Evolutionary conservation across 805 yeast genomes (phyloP), one percentile per base, ranked within the genome.

Genomic region (Tetrapisispora fleetii): DNA sequence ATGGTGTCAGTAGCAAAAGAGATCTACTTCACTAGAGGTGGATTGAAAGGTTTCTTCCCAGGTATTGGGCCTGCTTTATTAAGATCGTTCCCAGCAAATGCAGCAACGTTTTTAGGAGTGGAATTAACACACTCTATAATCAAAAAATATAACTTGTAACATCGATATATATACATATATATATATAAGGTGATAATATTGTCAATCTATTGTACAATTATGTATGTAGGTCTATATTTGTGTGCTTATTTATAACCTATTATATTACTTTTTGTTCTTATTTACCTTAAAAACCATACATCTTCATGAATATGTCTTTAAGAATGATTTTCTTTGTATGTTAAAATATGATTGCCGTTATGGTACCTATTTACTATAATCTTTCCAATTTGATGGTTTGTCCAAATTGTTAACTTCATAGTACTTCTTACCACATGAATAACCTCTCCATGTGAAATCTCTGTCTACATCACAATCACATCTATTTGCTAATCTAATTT

Each of bases 31-130:
- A 52, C 51, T 7, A 78, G 78, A 53, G 91, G 90, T 21, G 97
- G 97, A 24, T 55, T 88, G 54, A 84, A 81, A 63, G 96, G 95
- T 0, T 91, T 91, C 70, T 91, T 90, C 86, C 98, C 98, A 2
- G 99, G 99, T 49, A 75, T 91, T 22, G 97, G 96, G 0, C 97
- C 99, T 6, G 98, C 98, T 2, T 71, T 91, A 60, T 79, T 88
- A 24, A 78, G 99, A 67, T 83, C 95, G 38, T 91, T 93, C 83
- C 98, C 98, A 3, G 98, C 98, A 21, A 91, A 93, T 67, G 99
- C 99, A n/a, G 98, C 99, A 9, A 90, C 98, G 2, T 91, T 91
- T 71, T 77, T 88, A 35, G 99, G 98, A 43, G 98, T 91, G 30
- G 99, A 91, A 66, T 61, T 90, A 50, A 86, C 95, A 6, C 73